Base-by-base conservation (phyloP, 371 early-diverging fungal genomes). In the Apophysomyces elegans region DNA sequence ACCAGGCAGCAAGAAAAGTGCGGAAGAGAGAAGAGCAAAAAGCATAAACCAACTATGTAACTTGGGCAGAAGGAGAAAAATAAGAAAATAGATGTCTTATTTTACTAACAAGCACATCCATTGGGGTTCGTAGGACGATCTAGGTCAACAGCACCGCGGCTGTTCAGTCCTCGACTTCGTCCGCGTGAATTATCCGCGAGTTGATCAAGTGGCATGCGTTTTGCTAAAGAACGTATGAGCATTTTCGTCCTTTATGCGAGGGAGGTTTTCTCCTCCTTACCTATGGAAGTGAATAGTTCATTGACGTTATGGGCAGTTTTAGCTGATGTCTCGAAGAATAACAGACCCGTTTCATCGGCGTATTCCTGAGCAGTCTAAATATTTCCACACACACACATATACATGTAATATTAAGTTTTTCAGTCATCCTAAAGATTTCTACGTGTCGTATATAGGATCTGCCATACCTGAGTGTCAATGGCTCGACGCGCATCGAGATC, bases 311-410 rank as follows among this genome's bases (percentile, higher is more conserved):
- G 86, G 9, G 96, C 94, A 16, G 90, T 90, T 79, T 97, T 96
- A 67, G 99, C 99, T 0, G 95, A 95, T 4, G 97, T 95, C 74
- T 97, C 98, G 63, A 92, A 87, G 75, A 96, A 97, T 60, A 98
- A 72, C 56, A 97, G 84, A 7, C 91, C 90, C 13, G 87, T 83
- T 70, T 96, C 94, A 50, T 89, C 88, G 4, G 97, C 97, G 75
- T 95, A 97, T 59, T 90, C 92, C 67, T 89, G 84, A 38, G 97
- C 97, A 70, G 95, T 94, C 83, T 92, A 81, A 47, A 47, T 37
- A 56, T 50, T 18, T 18, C 4, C 58, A 4, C 18, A 13, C 13
- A 11, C 21, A n/a, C 4, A 96, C 59, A 95, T 9, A 26, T 26
- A 26, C 2, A 3, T 26, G 2, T 26, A 0, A 26, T 26, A 2